These are phyloP conservation scores for Blastobotrys attinorum DNA, from an alignment of 805 yeast species.

Conservation along the genomic window DNA sequence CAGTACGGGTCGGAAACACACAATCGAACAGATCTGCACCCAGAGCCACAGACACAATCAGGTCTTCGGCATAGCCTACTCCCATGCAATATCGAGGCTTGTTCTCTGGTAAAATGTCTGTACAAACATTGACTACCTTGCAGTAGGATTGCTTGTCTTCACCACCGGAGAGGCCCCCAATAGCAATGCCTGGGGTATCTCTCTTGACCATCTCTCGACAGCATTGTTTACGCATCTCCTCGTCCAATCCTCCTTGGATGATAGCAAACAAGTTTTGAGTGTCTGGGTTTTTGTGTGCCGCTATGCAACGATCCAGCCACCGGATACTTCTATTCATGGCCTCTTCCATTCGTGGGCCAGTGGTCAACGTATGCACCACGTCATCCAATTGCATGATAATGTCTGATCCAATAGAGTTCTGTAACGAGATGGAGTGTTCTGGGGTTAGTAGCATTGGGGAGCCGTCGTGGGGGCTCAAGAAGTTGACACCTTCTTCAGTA, in stretches of 20 bases:
- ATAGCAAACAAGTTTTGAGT: slow-evolving; percentile 37
- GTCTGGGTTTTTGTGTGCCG: slow-evolving; percentile 36
- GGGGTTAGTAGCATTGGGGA: slow-evolving; percentile 40
- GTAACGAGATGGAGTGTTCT: slow-evolving; percentile 39
- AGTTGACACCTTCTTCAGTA: slow-evolving; percentile 40
- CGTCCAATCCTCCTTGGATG: slow-evolving; percentile 40
- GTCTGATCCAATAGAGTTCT: slow-evolving; percentile 38
- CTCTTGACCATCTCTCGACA: slow-evolving; percentile 36
- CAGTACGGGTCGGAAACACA: slow-evolving; percentile 39
- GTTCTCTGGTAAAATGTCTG: slow-evolving; percentile 33
- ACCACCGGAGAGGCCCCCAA: slow-evolving; percentile 41
- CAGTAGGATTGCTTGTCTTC: slow-evolving; percentile 37
- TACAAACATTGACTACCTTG: slow-evolving; percentile 33
- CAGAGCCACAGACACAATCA: slow-evolving; percentile 38
- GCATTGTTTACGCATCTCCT: slow-evolving; percentile 31
- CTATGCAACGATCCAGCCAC: slow-evolving; percentile 39
- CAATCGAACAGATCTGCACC: slow-evolving; percentile 42
- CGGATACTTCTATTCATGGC: slow-evolving; percentile 38
- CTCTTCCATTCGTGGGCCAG: slow-evolving; percentile 39
- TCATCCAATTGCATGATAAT: slow-evolving; percentile 43
- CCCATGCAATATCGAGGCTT: slow-evolving; percentile 42
- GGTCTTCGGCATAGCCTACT: slow-evolving; percentile 40
- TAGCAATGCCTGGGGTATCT: slow-evolving; percentile 41
- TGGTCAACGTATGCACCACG: slow-evolving; percentile 37
- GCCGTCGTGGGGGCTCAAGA: slow-evolving; percentile 39